A percentile compares a stretch with the other conserved stretches of the same genome.
These are phyloP conservation scores for Daedaleopsis sinensis DNA, from an alignment of 768 basidiomycete species.

Conservation along the genomic window DNA sequence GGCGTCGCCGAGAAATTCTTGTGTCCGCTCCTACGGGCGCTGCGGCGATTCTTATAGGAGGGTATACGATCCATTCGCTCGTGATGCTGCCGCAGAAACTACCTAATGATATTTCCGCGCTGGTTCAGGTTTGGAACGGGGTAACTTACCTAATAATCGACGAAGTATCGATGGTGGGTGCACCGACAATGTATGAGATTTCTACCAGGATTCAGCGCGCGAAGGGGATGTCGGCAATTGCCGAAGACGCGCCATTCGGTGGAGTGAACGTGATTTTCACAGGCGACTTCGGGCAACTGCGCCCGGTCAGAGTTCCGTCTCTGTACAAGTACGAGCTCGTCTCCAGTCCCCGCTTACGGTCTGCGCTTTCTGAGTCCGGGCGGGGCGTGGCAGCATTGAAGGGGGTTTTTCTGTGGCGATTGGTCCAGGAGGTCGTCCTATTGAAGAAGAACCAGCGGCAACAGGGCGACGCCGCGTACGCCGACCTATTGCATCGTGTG, in stretches of 20 bases:
- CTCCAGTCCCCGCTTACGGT: neutral
- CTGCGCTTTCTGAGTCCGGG: neutral
- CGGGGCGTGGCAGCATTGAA: too few species aligned
- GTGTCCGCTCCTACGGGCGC: conserved; percentile 34
- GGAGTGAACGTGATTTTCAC: conserved; percentile 36
- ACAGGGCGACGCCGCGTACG: too few species aligned
- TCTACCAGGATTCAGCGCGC: conserved; percentile 24
- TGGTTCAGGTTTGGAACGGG: conserved; percentile 19
- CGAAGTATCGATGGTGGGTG: conserved; percentile 26
- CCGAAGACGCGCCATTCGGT: conserved; percentile 27
- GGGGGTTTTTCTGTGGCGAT: too few species aligned
- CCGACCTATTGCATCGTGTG: too few species aligned
- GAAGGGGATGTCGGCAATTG: conserved; percentile 11
- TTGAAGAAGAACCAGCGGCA: too few species aligned
- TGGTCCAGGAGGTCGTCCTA: too few species aligned
- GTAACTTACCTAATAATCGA: conserved; percentile 29
- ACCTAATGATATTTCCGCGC: conserved; percentile 4
- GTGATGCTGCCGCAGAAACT: conserved; percentile 18
- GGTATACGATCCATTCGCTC: conserved; percentile 34
- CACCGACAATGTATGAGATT: conserved; percentile 25
- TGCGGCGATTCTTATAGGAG: conserved; percentile 31
- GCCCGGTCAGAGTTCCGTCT: conserved; percentile 23
- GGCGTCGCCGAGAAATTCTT: conserved; percentile 13
- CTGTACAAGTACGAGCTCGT: conserved; percentile 20
- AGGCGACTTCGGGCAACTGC: conserved; percentile 34